Percentiles rank a stretch among this genome's conserved stretches.
These are phyloP conservation scores for Claviceps sorghi DNA, from an alignment of 2,329 filamentous ascomycete species.

Conservation along the genomic window DNA sequence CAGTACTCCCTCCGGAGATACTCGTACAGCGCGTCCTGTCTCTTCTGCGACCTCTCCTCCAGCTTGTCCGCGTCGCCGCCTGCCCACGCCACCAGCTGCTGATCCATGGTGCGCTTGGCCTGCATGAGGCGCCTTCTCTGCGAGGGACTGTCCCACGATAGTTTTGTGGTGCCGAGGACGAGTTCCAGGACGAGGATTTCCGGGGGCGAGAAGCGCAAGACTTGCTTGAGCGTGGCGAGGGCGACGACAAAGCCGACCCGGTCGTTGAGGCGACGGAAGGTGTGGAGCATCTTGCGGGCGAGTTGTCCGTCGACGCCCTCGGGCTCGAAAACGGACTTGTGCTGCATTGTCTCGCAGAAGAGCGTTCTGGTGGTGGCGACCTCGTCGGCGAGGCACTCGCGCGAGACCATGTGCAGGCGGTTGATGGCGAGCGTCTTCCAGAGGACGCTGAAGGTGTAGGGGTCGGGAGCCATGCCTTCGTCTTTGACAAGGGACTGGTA, in stretches of 20 bases:
- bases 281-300: conserved; percentile 34
- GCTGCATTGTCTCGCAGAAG: conserved; percentile 36
- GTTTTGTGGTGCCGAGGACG: conserved; percentile 27
- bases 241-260: conserved; percentile 30
- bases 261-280: conserved; percentile 33
- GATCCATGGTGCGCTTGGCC: conserved; percentile 29
- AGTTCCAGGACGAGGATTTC: conserved; percentile 34
- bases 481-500: conserved; percentile 39
- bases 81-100: conserved; percentile 17
- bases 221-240: conserved; percentile 26
- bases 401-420: conserved; percentile 24
- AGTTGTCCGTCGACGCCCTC: conserved; percentile 31
- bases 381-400: conserved; percentile 17
- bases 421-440: conserved; percentile 46
- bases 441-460: conserved; percentile 53
- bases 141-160: conserved; percentile 26
- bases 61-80: conserved; percentile 20
- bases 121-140: conserved; percentile 26
- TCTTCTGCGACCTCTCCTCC: conserved; percentile 16
- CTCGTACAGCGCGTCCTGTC: conserved; percentile 26
- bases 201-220: conserved; percentile 29
- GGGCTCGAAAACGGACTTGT: conserved; percentile 28
- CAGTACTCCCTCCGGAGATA: conserved; percentile 27
- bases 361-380: conserved; percentile 23
- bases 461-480: conserved; percentile 41